A percentile compares a stretch with the other conserved stretches of the same genome.
phyloP scores from a whole-genome alignment of 2,329 filamentous ascomycete species.

The Iodosphaeria phyllophila region DNA sequence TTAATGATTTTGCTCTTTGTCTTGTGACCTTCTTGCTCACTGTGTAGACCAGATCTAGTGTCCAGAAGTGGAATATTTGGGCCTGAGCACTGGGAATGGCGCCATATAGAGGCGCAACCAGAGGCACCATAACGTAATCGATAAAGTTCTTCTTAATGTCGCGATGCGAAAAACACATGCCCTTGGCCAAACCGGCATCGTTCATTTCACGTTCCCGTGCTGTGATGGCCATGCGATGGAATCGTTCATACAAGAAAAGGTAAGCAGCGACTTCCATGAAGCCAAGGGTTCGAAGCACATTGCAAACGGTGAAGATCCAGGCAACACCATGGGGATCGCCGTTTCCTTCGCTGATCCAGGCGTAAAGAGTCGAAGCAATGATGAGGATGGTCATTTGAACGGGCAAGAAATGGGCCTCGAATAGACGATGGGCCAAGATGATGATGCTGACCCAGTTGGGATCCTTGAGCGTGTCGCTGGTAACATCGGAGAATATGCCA shows the following conservation, averaged over 20 bases:
- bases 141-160: conserved; percentile 33
- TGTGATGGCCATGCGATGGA: conserved; percentile 41
- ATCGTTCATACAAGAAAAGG: conserved; percentile 48
- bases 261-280: conserved; percentile 45
- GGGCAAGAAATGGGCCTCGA: conserved; percentile 55
- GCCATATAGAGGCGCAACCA: conserved; percentile 50
- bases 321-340: conserved; percentile 31
- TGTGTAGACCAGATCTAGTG: conserved; percentile 47
- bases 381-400: conserved; percentile 48
- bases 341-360: conserved; percentile 29
- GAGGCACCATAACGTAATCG: conserved; percentile 46
- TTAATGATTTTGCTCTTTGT: conserved; percentile 25
- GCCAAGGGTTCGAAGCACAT: conserved; percentile 37
- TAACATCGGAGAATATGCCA: conserved; percentile 36
- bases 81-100: conserved; percentile 50
- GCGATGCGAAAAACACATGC: conserved; percentile 46
- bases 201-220: conserved; percentile 47
- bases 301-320: conserved; percentile 42
- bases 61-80: conserved; percentile 52
- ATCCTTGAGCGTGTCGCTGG: conserved; percentile 27
- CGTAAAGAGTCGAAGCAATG: conserved; percentile 41
- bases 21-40: conserved; percentile 51
- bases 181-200: conserved; percentile 41
- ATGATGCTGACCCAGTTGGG: conserved; percentile 36
- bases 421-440: conserved; percentile 46